Conservation (phyloP, 2,329 filamentous ascomycete species). For the Ceratocystis diversiconidia region DNA sequence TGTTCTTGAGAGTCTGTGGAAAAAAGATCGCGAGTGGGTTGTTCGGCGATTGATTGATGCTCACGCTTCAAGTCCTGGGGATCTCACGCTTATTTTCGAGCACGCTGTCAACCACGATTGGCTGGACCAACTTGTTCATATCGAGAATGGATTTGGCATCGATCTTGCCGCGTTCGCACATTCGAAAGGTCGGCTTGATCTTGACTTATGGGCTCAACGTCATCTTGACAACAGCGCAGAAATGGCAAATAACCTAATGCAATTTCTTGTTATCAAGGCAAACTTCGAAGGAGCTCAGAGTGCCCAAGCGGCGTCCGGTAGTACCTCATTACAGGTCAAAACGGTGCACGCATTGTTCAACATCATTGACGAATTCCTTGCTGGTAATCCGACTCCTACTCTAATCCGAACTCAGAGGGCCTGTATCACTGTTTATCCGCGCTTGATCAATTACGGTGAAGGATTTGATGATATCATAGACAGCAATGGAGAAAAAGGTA, state of each 20-base stretch:
- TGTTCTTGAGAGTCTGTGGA: constrained; percentile 82
- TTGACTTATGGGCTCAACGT: constrained; percentile 65
- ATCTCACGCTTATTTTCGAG: constrained; percentile 32
- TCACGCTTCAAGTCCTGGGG: constrained; percentile 56
- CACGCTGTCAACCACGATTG: constrained; percentile 71
- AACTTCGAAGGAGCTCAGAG: constrained; percentile 45
- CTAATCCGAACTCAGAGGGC: constrained; percentile 69
- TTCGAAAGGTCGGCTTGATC: constrained; percentile 62
- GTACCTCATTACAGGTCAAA: constrained; percentile 66
- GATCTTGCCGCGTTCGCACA: constrained; percentile 80
- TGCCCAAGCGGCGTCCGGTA: constrained; percentile 25
- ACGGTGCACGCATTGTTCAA: constrained; percentile 70
- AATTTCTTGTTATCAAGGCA: constrained; percentile 74
- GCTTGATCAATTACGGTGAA: constrained; percentile 91
- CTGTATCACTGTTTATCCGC: constrained; percentile 84
- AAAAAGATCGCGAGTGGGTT: constrained; percentile 79
- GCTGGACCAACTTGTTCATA: constrained; percentile 66
- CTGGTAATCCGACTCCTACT: constrained; percentile 46
- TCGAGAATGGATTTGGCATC: constrained; percentile 70
- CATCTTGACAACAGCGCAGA: constrained; percentile 52
- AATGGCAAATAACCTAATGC: constrained; percentile 56
- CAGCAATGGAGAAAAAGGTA: constrained; percentile 65
- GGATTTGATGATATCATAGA: constrained; percentile 87
- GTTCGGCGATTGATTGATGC: constrained; percentile 66
- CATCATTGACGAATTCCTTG: constrained; percentile 59